A percentile compares a stretch with the other conserved stretches of the same genome.
Evolutionary conservation across 108 stramenopile genomes (phyloP).

Genomic region (Nitzschia sp.): DNA sequence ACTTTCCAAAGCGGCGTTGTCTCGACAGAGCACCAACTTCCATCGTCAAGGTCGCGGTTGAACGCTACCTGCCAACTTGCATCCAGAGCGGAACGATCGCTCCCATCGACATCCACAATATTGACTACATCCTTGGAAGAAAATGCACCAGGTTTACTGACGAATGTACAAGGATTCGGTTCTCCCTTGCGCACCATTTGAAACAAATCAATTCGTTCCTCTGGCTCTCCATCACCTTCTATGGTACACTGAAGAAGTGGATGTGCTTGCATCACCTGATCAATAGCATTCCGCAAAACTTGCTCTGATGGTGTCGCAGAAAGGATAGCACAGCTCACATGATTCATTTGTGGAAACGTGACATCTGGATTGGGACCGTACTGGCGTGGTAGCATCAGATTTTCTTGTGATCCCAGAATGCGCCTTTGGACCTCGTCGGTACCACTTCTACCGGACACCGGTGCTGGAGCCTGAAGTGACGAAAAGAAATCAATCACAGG

Average conservation of each 20-base stretch:
- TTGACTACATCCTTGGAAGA: slow-evolving; percentile 47
- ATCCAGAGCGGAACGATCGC: slow-evolving; percentile 37
- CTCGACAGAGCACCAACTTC: slow-evolving; percentile 51
- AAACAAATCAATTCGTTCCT: slow-evolving; percentile 75
- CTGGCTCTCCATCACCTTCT: slow-evolving; percentile 78
- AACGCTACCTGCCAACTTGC: slow-evolving; percentile 67
- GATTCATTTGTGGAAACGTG: slow-evolving; percentile 77
- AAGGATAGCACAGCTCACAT: slow-evolving; percentile 52
- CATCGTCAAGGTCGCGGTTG: slow-evolving; percentile 68
- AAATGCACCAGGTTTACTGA: slow-evolving; percentile 32
- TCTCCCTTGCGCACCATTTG: slow-evolving; percentile 88
- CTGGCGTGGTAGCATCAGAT: slow-evolving; percentile 86
- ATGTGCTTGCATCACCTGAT: slow-evolving; percentile 71
- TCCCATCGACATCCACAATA: slow-evolving; percentile 49
- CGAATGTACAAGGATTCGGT: slow-evolving; percentile 77
- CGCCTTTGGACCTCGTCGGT: slow-evolving; percentile 28
- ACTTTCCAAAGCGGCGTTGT: slow-evolving; percentile 74
- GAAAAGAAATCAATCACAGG: slow-evolving; percentile 6
- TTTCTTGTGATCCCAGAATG: slow-evolving; percentile 84
- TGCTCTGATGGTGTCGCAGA: slow-evolving; percentile 58
- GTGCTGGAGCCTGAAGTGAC: background rate
- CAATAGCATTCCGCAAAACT: slow-evolving; percentile 57
- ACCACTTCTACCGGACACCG: background rate
- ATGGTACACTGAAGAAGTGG: slow-evolving; percentile 62
- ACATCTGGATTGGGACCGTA: slow-evolving; percentile 55